A percentile compares a stretch with the other conserved stretches of the same genome.
These are phyloP conservation scores for Oldenlandia corymbosa DNA, from an alignment of 257 asterid genomes.

Conservation along the genomic window DNA sequence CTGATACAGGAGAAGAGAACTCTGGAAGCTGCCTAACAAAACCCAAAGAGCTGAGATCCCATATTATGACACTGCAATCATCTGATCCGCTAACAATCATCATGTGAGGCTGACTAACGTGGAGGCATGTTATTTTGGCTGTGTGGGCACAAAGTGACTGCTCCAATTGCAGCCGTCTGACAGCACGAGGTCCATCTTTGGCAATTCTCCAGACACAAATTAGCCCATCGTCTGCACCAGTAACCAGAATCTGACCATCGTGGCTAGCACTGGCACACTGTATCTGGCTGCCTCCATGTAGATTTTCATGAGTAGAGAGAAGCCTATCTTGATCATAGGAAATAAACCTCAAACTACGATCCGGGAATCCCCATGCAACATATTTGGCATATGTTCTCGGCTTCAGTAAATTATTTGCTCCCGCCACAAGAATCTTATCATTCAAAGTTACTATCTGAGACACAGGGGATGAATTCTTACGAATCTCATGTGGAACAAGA, in stretches of 20 bases:
- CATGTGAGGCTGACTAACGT: constrained; percentile 95
- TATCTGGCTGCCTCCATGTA: constrained; percentile 96
- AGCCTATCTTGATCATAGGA: constrained; percentile 87
- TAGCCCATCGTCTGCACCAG: constrained; percentile 90
- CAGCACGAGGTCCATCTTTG: constrained; percentile 71
- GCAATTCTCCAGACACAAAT: constrained; percentile 81
- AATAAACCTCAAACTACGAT: constrained; percentile 81
- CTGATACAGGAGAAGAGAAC: constrained; percentile 82
- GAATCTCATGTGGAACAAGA: constrained; percentile 78
- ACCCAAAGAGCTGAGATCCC: constrained; percentile 93
- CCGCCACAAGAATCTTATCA: constrained; percentile 78
- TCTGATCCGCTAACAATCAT: constrained; percentile 95
- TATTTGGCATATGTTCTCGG: constrained; percentile 72
- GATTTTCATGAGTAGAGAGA: constrained; percentile 91
- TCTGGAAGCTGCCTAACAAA: constrained; percentile 88
- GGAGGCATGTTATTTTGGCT: constrained; percentile 75
- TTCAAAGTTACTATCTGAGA: constrained; percentile 63
- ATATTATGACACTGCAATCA: constrained; percentile 75
- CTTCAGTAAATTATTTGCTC: constrained; percentile 69
- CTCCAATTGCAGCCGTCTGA: constrained; percentile 56
- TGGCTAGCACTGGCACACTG: constrained; percentile 83
- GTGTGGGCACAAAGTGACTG: constrained; percentile 88
- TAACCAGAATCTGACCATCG: constrained; percentile 82
- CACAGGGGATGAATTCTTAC: constrained; percentile 66
- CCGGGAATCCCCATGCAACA: constrained; percentile 97